Conservation (phyloP, 2,329 filamentous ascomycete genomes). For the Hymenoscyphus linearis region DNA sequence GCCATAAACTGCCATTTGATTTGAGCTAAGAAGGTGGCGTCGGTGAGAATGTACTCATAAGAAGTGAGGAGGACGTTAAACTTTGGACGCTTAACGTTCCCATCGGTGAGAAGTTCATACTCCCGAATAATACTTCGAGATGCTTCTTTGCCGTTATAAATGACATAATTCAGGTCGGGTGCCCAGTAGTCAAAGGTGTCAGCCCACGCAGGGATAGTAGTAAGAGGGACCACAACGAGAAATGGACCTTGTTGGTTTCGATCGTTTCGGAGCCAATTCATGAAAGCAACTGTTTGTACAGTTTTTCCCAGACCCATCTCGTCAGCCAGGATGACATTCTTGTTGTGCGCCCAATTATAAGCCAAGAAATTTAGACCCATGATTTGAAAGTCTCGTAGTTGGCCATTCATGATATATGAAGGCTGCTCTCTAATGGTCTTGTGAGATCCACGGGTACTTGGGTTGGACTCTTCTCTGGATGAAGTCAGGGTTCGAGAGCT, state of each 20-base stretch:
- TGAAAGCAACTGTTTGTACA: slow-evolving; percentile 92
- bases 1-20: slow-evolving; percentile 98
- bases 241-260: slow-evolving; percentile 90
- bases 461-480: slow-evolving; percentile 70
- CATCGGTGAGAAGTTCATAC: slow-evolving; percentile 81
- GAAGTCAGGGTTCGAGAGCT: slow-evolving; percentile 76
- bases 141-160: slow-evolving; percentile 86
- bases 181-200: slow-evolving; percentile 97
- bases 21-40: slow-evolving; percentile 75
- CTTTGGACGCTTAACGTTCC: slow-evolving; percentile 81
- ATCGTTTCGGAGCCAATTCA: slow-evolving; percentile 93
- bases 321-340: slow-evolving; percentile 95
- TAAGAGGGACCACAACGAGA: slow-evolving; percentile 92
- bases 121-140: slow-evolving; percentile 84
- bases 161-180: slow-evolving; percentile 92
- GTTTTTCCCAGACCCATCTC: slow-evolving; percentile 99
- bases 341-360: slow-evolving; percentile 89
- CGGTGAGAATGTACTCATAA: slow-evolving; percentile 90
- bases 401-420: slow-evolving; percentile 74
- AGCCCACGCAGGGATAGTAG: slow-evolving; percentile 96
- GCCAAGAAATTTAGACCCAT: slow-evolving; percentile 92
- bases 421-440: slow-evolving; percentile 74
- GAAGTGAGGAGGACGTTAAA: slow-evolving; percentile 98
- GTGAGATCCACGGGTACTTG: slow-evolving; percentile 67
- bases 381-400: slow-evolving; percentile 88